Evolutionary conservation across 306 rosid genomes (phyloP), one percentile per base, ranked within the genome.

Genomic region (Canavalia ensiformis): DNA sequence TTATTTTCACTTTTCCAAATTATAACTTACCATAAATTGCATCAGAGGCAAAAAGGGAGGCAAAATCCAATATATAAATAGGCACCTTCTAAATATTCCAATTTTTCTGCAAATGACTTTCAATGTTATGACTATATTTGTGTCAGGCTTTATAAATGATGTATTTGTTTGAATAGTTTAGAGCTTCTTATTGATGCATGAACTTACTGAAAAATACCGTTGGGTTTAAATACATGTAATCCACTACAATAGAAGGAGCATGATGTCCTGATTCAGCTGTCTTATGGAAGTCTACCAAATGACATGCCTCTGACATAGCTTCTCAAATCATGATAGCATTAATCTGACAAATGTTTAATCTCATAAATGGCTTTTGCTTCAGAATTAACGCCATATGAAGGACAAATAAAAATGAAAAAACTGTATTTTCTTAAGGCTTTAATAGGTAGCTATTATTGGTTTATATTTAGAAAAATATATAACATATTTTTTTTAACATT

Each of bases 281-380:
- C n/a, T n/a, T n/a, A n/a, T n/a, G n/a, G n/a, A n/a, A n/a, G n/a
- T n/a, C n/a, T n/a, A n/a, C n/a, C n/a, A n/a, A n/a, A n/a, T 54
- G 97, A 95, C 88, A 93, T 95, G 99, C 97, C 99, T 97, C 97
- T 33, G 97, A 93, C 87, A 98, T 95, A 95, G 94, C 70, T 95
- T 95, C 88, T 95, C 93, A 3, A 97, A 95, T 95, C 67, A 95
- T 98, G 4, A 93, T 98, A 25, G 97, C 96, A 13, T 96, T 95
- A 18, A 98, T 91, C 82, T 85, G 97, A 64, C 97, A 95, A 93
- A 97, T 95, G 88, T 51, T 28, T 79, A 81, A 74, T 42, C 67
- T 57, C 69, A 10, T 34, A 50, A 60, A 49, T 73, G 34, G 8
- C 72, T 75, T 65, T 75, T 42, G 67, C 79, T 66, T 56, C 79